Evolutionary conservation across 306 rosid genomes (phyloP).

Genomic region (Quercus gilva): DNA sequence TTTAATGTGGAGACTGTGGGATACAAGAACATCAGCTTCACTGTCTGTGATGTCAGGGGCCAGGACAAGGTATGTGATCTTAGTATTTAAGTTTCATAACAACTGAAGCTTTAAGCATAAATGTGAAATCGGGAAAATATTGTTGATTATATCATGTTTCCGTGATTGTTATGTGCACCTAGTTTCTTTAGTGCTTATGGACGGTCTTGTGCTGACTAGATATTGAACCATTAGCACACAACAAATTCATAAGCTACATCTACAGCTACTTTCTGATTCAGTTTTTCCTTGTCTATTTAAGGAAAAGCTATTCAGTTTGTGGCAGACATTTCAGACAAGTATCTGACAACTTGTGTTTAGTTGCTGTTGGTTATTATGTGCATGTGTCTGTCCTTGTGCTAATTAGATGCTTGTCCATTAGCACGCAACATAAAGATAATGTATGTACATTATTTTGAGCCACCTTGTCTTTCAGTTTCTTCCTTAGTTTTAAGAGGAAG

Average conservation of each 20-base stretch:
- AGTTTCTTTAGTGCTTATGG: not conserved
- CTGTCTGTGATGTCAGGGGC: constrained; percentile 65
- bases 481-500: not conserved
- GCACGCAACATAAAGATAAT: constrained; percentile 37
- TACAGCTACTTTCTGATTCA: not conserved
- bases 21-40: too few relatives aligned
- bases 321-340: not conserved
- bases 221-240: not conserved
- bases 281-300: not conserved
- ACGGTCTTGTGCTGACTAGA: not conserved
- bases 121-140: not conserved
- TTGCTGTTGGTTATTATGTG: constrained; percentile 8
- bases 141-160: not conserved
- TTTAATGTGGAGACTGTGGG: too few relatives aligned
- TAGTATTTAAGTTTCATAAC: not conserved
- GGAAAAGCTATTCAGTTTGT: not conserved
- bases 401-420: constrained; percentile 20
- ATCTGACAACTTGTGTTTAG: too few relatives aligned
- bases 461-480: constrained; percentile 32
- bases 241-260: not conserved
- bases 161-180: not conserved
- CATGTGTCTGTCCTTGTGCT: constrained; percentile 50
- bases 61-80: constrained; percentile 60
- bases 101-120: not conserved
- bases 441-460: constrained; percentile 35